Evolutionary conservation across 352 stramenopile genomes (phyloP).

Genomic region (Pythium aristosporum): DNA sequence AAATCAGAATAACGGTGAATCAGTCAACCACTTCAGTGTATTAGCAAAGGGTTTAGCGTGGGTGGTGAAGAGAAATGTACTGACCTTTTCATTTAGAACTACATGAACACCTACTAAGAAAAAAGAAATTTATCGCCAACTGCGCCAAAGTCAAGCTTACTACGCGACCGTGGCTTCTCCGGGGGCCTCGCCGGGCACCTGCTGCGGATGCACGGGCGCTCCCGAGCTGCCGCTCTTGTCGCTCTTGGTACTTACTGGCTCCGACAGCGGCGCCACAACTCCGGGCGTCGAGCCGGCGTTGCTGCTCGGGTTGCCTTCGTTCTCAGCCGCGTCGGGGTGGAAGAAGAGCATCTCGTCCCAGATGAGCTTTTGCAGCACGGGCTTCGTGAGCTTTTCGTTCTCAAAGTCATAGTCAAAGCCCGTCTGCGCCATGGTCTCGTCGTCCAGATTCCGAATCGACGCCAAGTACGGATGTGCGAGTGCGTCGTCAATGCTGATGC

Average conservation of each 20-base stretch:
- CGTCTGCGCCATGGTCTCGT: slow-evolving; percentile 80
- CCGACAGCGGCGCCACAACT: slow-evolving; percentile 6
- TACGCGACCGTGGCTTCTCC: slow-evolving; percentile 24
- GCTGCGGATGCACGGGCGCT: slow-evolving; percentile 26
- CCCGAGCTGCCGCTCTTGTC: slow-evolving; percentile 11
- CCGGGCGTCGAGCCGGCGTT: slow-evolving; percentile 15
- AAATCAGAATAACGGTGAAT: no score
- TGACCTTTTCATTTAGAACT: slow-evolving; percentile 11
- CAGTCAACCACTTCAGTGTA: no score
- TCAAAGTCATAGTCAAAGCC: slow-evolving; percentile 88
- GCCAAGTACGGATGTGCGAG: slow-evolving; percentile 88
- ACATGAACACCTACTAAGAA: slow-evolving; percentile 14
- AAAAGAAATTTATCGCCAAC: slow-evolving; percentile 7
- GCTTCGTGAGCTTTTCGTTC: slow-evolving; percentile 84
- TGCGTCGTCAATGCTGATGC: slow-evolving; percentile 90
- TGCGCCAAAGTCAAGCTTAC: not conserved
- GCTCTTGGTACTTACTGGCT: slow-evolving; percentile 17
- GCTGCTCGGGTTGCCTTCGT: slow-evolving; percentile 25
- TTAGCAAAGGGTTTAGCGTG: no score
- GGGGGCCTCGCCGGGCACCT: slow-evolving; percentile 23
- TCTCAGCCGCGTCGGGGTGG: slow-evolving; percentile 57
- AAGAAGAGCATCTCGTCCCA: slow-evolving; percentile 85
- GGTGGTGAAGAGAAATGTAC: slow-evolving; percentile 11
- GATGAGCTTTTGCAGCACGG: slow-evolving; percentile 78
- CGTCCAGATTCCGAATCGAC: slow-evolving; percentile 85